Percentiles rank a stretch among this genome's conserved stretches.
Evolutionary conservation across 75 land plant genomes (phyloP).

Genomic region (Picea sitchensis): DNA sequence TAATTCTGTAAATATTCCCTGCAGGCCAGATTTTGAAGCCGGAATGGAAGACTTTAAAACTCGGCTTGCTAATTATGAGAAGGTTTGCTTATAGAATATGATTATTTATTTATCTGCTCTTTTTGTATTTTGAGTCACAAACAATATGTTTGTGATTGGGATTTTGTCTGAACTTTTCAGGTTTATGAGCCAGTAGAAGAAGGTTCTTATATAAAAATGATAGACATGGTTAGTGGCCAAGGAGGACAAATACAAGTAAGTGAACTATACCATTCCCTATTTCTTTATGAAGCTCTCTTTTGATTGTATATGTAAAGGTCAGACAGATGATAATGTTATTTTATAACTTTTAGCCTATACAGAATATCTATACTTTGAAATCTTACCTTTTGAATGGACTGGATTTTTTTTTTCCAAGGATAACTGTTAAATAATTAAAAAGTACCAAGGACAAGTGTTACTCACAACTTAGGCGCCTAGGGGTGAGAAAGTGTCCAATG

Average conservation of each 20-base stretch:
- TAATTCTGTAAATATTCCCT: neutral
- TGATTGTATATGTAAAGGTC: neutral
- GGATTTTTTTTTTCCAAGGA: neutral
- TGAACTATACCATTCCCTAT: neutral
- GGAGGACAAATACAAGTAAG: conserved; percentile 94
- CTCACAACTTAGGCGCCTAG: too few relatives aligned
- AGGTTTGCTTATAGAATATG: conserved; percentile 30
- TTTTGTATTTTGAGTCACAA: neutral
- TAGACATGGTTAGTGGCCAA: conserved; percentile 91
- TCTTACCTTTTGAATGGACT: neutral
- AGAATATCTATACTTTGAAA: neutral
- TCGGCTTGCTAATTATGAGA: conserved; percentile 86
- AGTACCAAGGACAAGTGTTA: too few relatives aligned
- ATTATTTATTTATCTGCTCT: neutral
- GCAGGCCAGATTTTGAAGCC: conserved; percentile 88
- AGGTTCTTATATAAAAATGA: conserved; percentile 98
- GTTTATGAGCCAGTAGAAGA: conserved; percentile 97
- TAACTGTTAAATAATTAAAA: too few relatives aligned
- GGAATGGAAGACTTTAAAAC: conserved; percentile 80
- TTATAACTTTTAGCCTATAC: neutral
- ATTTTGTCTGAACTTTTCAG: conserved; percentile 24
- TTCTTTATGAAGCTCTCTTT: neutral
- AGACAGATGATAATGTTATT: neutral
- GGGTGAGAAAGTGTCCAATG: too few relatives aligned
- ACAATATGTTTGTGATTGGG: neutral